These are phyloP conservation scores for Leccinum olivaceopallidum DNA, from an alignment of 768 basidiomycete species.

Conservation along the genomic window DNA sequence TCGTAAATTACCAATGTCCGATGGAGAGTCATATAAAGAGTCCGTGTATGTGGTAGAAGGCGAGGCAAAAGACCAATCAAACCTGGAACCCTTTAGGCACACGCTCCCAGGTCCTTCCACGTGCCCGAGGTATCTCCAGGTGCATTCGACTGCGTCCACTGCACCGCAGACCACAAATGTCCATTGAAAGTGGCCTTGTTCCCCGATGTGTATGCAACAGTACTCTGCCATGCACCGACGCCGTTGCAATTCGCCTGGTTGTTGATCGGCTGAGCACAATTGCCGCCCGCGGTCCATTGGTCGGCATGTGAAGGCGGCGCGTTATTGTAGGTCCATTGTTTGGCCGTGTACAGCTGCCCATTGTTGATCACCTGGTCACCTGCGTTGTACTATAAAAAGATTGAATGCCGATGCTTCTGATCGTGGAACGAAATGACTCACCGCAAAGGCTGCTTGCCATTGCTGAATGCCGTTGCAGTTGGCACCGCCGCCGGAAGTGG, in stretches of 20 bases:
- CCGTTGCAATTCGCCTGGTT: conserved; percentile 27
- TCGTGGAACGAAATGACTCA: not conserved
- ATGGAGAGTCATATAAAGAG: not conserved
- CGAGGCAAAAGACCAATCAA: not conserved
- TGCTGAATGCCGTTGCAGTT: conserved; percentile 20
- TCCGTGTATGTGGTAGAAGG: not conserved
- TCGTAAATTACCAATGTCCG: not conserved
- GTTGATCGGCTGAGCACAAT: conserved; percentile 22
- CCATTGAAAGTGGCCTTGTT: conserved; percentile 15
- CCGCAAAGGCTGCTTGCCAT: conserved; percentile 29
- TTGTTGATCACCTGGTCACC: conserved; percentile 26
- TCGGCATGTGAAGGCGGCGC: conserved; percentile 14
- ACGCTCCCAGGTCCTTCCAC: conserved; percentile 26
- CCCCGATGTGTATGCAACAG: conserved; percentile 20
- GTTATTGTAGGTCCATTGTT: conserved; percentile 29
- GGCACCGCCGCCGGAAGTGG: not conserved
- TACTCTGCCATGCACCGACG: conserved; percentile 19
- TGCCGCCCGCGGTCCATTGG: conserved; percentile 15
- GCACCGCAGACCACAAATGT: conserved; percentile 25
- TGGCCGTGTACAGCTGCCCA: conserved; percentile 23
- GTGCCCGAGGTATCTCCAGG: conserved; percentile 30
- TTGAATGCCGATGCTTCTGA: not conserved
- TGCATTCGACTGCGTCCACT: conserved; percentile 22
- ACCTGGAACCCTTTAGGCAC: conserved; percentile 8
- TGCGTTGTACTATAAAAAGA: conserved; percentile 20